Base-by-base conservation (phyloP, 768 basidiomycete genomes). In the Leccinum variicolor region DNA sequence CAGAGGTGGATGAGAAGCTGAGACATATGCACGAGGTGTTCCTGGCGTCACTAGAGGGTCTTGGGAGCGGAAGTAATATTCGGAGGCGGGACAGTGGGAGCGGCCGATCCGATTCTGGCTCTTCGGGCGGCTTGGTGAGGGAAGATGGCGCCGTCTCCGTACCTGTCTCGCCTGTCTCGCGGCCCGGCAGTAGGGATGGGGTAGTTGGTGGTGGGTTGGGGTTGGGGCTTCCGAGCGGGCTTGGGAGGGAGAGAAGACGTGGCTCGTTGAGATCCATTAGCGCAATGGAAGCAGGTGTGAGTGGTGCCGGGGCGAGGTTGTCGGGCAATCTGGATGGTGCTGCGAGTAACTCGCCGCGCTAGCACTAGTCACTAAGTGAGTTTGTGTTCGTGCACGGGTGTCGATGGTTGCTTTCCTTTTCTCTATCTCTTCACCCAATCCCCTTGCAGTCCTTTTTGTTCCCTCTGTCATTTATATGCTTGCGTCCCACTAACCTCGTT, bases 11-110 rank as follows among this genome's bases (percentile, higher is more conserved):
- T 53, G 84, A 84, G 69, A 75, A 81, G 59, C 67, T 91, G 53
- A 74, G 73, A 49, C 76, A 77, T 71, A 87, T 90, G 89, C 83
- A 88, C 56, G 85, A 85, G 62, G 75, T 77, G 43, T 91, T 91
- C 69, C 60, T 83, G 64, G 80, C 79, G 55, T 87, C 84, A 50
- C 71, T 91, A 31, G 82, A 84, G 56, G 85, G 84, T 17, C 73
- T 90, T 2, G 80, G 79, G 3, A 72, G 74, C 1, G 72, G 75
- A 9, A 63, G 70, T 19, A 59, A 43, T 11, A 43, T 67, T 53
- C 68, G 75, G 36, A 65, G 67, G 56, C 59, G 65, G 58, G 59
- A 66, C n/a, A 60, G 55, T n/a, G 39, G 34, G 19, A 48, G 58
- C 25, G 58, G 60, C 14, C 49, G 55, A 43, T 53, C 59, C 19